Evolutionary conservation across 345 rosid genomes (phyloP).

Genomic region (Gossypium longicalyx): DNA sequence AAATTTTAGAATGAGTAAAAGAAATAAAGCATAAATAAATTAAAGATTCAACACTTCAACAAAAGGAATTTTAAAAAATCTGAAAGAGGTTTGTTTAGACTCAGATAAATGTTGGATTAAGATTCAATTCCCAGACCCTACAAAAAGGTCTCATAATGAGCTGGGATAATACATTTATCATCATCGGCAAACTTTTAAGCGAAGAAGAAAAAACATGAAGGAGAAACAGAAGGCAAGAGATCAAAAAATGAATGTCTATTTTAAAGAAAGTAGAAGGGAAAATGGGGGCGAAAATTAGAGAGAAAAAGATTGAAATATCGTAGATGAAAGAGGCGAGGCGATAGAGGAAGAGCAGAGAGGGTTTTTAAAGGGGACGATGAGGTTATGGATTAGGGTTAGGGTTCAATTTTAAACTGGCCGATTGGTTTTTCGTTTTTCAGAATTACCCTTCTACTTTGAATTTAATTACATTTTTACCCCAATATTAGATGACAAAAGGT

Average conservation of each 20-base stretch:
- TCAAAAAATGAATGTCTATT: background rate
- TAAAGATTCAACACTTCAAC: too few species aligned
- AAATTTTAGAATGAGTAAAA: background rate
- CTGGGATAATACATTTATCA: background rate
- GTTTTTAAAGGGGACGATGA: background rate
- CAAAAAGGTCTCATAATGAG: background rate
- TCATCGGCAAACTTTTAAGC: background rate
- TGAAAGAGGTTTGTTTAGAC: background rate
- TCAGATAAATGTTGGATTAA: conserved; percentile 5
- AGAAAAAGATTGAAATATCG: background rate
- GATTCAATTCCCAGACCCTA: conserved; percentile 1
- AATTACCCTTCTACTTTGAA: background rate
- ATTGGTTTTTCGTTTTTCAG: background rate
- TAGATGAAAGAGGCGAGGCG: background rate
- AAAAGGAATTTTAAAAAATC: too few species aligned
- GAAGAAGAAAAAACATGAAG: too few species aligned
- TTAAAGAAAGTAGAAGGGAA: background rate
- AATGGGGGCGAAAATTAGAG: background rate
- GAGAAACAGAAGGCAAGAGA: background rate
- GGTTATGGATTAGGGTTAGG: background rate
- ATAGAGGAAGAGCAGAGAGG: background rate
- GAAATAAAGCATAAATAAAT: too few species aligned
- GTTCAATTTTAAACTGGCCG: background rate
- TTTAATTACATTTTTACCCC: background rate
- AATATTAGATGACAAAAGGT: background rate